A percentile compares a stretch with the other conserved stretches of the same genome.
Conservation (phyloP, 2,329 filamentous ascomycete genomes). For the Alternaria sp. region DNA sequence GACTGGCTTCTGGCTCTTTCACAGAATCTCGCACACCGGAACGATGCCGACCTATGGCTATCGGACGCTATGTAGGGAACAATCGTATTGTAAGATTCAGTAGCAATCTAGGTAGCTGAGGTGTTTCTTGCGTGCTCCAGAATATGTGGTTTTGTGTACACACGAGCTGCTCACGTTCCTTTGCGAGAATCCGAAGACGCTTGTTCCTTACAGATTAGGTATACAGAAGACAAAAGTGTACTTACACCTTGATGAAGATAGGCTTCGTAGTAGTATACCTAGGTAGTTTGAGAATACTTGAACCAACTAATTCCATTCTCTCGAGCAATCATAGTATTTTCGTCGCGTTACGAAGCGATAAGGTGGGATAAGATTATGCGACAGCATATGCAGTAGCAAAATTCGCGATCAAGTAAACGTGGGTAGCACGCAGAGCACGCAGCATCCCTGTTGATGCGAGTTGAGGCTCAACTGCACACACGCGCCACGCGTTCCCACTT, state of each 20-base stretch:
- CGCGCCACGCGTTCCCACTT: conserved; percentile 28
- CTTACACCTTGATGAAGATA: no score
- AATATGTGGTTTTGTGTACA: no score
- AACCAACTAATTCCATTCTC: neutral
- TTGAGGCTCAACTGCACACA: conserved; percentile 26
- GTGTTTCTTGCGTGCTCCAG: no score
- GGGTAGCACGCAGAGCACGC: neutral
- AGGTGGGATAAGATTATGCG: neutral
- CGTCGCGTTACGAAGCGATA: neutral
- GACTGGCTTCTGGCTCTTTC: neutral
- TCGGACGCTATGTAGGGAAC: no score
- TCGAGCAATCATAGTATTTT: neutral
- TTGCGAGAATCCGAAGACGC: no score
- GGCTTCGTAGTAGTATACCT: neutral
- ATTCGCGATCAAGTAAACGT: neutral
- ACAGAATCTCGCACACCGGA: no score
- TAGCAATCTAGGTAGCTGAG: neutral
- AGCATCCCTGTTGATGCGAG: neutral
- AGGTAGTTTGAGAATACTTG: neutral
- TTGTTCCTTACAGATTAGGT: no score
- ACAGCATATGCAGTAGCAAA: neutral
- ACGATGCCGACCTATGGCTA: no score
- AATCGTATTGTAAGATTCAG: neutral
- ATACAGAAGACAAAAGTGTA: no score
- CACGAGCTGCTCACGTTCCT: no score